Evolutionary conservation across 768 basidiomycete genomes (phyloP).

Genomic region (Multifurca ochricompacta): DNA sequence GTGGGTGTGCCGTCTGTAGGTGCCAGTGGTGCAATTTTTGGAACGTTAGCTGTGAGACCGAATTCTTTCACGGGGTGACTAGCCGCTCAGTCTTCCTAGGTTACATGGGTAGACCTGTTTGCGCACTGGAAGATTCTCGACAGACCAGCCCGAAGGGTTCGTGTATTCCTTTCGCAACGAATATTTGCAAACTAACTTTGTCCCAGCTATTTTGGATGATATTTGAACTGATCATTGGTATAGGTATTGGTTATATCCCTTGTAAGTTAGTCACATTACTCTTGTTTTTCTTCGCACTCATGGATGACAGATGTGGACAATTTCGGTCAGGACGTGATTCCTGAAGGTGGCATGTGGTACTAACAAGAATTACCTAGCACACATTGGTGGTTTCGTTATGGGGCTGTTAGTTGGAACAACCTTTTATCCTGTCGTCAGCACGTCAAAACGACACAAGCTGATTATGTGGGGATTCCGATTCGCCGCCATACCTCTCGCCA

Average conservation of each 20-base stretch:
- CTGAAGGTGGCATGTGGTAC: not conserved
- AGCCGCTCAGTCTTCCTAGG: conserved; percentile 29
- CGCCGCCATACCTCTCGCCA: conserved; percentile 62
- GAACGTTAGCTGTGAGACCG: conserved; percentile 59
- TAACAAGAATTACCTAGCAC: conserved; percentile 41
- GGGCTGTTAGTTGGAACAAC: conserved; percentile 75
- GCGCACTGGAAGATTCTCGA: conserved; percentile 91
- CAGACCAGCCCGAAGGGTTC: conserved; percentile 70
- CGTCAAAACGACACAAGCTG: conserved; percentile 60
- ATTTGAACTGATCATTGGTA: conserved; percentile 78
- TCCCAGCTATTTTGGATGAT: conserved; percentile 72
- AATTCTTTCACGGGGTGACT: not conserved
- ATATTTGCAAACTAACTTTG: not conserved
- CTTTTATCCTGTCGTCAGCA: conserved; percentile 86
- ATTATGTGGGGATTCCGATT: conserved; percentile 70
- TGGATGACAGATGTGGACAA: conserved; percentile 71
- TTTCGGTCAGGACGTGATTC: conserved; percentile 46
- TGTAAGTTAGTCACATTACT: conserved; percentile 38
- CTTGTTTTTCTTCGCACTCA: not conserved
- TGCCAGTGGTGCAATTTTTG: conserved; percentile 90
- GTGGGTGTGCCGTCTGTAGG: conserved; percentile 86
- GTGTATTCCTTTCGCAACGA: conserved; percentile 8
- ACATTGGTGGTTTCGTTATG: conserved; percentile 83
- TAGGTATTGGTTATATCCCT: conserved; percentile 79
- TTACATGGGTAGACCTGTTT: conserved; percentile 82